Base-by-base conservation (phyloP, 345 rosid genomes). In the Sapria himalayana region DNA sequence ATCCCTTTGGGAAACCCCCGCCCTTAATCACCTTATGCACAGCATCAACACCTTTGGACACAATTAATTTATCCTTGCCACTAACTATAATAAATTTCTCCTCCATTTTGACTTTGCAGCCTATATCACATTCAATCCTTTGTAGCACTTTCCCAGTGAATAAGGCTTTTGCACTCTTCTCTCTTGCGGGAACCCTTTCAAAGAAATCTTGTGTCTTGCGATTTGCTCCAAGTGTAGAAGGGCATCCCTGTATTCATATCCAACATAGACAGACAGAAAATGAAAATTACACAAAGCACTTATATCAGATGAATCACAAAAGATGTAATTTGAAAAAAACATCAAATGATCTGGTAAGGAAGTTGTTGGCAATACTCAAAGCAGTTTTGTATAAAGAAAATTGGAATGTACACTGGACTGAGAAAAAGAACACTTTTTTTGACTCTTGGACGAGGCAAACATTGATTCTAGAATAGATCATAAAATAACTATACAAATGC, bases 11-110 rank as follows among this genome's bases (percentile, higher is more conserved):
- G 57, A 71, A 77, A 49, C 77, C 70, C 39, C 63, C 95, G 36
- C 75, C 81, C 50, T 74, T 89, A 44, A 72, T 69, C 29, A 77
- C 54, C 60, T 64, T 82, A 62, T 73, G 92, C 60, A 79, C 93
- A 53, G 92, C 92, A 79, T 89, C 98, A 42, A 79, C 92, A 56
- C 98, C 98, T 59, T 89, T 89, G 45, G 76, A 63, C 64, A 89
- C 59, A 48, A 89, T 61, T 44, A 84, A 69, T 56, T 85, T 82
- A 50, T 82, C 95, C 65, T 74, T 79, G 43, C 98, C 98, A 63
- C 86, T 84, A 42, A 89, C 98, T 45, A 89, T 71, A 41, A 89
- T 45, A 60, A 89, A 89, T 61, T 89, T 82, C 37, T 89, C 95
- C 20, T 89, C 93, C 75, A 84, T 69, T 61, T 73, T 82, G 50